These are phyloP conservation scores for Colletotrichum karsti DNA, from an alignment of 2,329 filamentous ascomycete genomes.

Conservation along the genomic window DNA sequence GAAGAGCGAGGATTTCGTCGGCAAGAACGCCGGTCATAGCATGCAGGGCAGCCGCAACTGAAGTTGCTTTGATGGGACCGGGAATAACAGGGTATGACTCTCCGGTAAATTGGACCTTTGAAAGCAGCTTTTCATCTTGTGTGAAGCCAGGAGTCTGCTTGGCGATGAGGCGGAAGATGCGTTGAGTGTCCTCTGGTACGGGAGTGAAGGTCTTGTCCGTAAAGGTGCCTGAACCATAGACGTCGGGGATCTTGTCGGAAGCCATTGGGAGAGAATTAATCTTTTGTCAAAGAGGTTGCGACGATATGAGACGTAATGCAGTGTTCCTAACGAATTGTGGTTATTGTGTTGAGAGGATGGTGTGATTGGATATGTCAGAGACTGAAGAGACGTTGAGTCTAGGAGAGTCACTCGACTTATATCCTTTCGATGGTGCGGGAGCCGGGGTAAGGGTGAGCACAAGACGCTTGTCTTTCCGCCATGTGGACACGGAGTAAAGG, in stretches of 20 bases:
- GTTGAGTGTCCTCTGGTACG: slow-evolving; percentile 38
- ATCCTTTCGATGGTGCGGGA: neutral
- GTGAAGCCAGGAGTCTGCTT: slow-evolving; percentile 43
- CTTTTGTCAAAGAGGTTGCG: no score
- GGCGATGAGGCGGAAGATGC: slow-evolving; percentile 41
- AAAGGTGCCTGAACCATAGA: slow-evolving; percentile 42
- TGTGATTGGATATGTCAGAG: neutral
- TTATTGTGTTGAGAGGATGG: no score
- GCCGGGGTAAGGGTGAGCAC: neutral
- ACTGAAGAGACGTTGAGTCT: neutral
- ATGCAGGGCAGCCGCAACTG: slow-evolving; percentile 41
- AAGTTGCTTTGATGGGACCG: slow-evolving; percentile 43
- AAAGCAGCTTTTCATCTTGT: slow-evolving; percentile 34
- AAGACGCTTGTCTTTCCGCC: neutral
- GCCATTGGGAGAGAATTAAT: neutral
- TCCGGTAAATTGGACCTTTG: slow-evolving; percentile 40
- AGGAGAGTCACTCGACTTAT: neutral
- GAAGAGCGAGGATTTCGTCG: slow-evolving; percentile 43
- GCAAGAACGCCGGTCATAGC: slow-evolving; percentile 45
- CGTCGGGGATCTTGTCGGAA: slow-evolving; percentile 26
- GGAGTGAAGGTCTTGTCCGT: slow-evolving; percentile 37
- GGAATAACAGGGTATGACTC: slow-evolving; percentile 41
- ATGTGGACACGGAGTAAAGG: neutral
- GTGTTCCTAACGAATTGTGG: no score
- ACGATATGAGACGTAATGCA: no score